Evolutionary conservation across 2,329 filamentous ascomycete genomes (phyloP).

Genomic region (Colletotrichum sidae): DNA sequence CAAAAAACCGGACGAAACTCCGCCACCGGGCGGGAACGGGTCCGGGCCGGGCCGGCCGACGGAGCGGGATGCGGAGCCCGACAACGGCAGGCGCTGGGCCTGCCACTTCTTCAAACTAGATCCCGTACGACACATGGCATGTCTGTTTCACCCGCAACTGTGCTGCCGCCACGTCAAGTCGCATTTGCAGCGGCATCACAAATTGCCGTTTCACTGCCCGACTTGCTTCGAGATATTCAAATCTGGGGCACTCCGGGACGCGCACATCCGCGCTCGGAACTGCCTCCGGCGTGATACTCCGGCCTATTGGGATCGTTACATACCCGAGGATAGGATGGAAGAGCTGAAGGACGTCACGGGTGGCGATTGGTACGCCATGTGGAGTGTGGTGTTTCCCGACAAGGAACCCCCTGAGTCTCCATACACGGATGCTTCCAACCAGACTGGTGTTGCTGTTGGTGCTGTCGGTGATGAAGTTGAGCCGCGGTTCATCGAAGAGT

Average conservation of each 20-base stretch:
- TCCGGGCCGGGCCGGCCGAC: neutral
- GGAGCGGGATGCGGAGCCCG: neutral
- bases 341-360: constrained; percentile 33
- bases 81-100: neutral
- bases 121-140: neutral
- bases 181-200: neutral
- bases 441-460: neutral
- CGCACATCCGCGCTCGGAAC: neutral
- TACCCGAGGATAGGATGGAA: constrained; percentile 40
- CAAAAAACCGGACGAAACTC: neutral
- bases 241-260: neutral
- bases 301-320: constrained; percentile 18
- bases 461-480: neutral
- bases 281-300: neutral
- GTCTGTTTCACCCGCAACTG: constrained; percentile 1
- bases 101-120: neutral
- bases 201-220: neutral
- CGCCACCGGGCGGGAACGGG: neutral
- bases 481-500: no score
- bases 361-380: constrained; percentile 45
- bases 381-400: constrained; percentile 40
- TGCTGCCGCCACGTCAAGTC: neutral
- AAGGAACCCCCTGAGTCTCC: constrained; percentile 37
- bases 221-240: neutral
- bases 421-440: constrained; percentile 32